phyloP scores from a whole-genome alignment of 108 stramenopile genomes.

The Pseudonitzschia multistriata region DNA sequence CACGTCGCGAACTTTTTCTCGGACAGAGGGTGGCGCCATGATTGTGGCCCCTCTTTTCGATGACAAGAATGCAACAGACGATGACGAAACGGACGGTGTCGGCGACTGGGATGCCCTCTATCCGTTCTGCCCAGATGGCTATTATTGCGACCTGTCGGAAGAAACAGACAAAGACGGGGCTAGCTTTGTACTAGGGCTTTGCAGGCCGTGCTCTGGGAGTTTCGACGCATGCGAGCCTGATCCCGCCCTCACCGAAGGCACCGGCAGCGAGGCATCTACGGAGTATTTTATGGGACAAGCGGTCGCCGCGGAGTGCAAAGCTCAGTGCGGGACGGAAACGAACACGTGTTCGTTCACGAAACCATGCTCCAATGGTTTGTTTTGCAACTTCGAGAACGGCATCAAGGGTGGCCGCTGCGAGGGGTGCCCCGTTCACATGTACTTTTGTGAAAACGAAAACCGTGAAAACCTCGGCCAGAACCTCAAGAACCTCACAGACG shows the following conservation, averaged over 20 bases:
- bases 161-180: too few relatives aligned
- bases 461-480: not conserved
- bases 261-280: not conserved
- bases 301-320: not conserved
- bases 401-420: not conserved
- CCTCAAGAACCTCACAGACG: not conserved
- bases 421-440: not conserved
- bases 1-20: not conserved
- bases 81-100: not conserved
- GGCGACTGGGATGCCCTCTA: not conserved
- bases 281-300: not conserved
- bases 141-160: not conserved
- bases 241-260: not conserved
- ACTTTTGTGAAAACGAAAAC: not conserved
- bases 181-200: not conserved
- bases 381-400: conserved; percentile 12
- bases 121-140: not conserved
- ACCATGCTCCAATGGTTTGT: conserved; percentile 4
- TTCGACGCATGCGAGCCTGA: not conserved
- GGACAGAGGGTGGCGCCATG: not conserved
- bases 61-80: not conserved
- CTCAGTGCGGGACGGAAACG: not conserved
- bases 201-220: not conserved
- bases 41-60: not conserved
- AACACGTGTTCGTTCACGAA: conserved; percentile 1